A percentile compares a stretch with the other conserved stretches of the same genome.
phyloP scores from a whole-genome alignment of 2,329 filamentous ascomycete species.

The Bipolaris bicolor region DNA sequence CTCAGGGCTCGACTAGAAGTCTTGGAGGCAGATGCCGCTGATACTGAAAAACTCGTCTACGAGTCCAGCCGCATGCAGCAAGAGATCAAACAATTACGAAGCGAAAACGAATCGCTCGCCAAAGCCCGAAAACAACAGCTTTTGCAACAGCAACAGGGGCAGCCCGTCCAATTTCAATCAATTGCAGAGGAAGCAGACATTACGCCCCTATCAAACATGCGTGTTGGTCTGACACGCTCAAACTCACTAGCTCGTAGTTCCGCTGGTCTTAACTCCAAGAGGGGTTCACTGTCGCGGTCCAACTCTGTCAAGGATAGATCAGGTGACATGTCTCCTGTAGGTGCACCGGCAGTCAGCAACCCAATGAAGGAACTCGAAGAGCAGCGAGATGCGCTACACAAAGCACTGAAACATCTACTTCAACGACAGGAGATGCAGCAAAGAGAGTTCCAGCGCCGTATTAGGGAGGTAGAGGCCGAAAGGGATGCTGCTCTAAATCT shows the following conservation, averaged over 20 bases:
- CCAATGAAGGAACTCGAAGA: constrained; percentile 86
- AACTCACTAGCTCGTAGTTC: constrained; percentile 69
- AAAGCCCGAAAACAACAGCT: constrained; percentile 50
- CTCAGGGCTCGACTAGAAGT: constrained; percentile 78
- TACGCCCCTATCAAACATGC: constrained; percentile 37
- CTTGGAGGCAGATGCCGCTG: constrained; percentile 74
- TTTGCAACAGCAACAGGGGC: constrained; percentile 56
- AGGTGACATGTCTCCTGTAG: constrained; percentile 64
- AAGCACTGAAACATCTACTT: constrained; percentile 81
- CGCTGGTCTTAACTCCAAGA: constrained; percentile 48
- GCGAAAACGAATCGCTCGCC: constrained; percentile 66
- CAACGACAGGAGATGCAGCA: constrained; percentile 85
- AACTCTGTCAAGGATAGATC: constrained; percentile 51
- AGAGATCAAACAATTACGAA: constrained; percentile 67
- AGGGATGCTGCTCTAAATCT: constrained; percentile 73
- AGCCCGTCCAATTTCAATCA: constrained; percentile 61
- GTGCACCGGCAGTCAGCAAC: constrained; percentile 35
- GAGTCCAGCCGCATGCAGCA: constrained; percentile 87
- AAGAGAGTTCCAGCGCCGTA: constrained; percentile 80
- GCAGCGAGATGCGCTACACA: constrained; percentile 90
- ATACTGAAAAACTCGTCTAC: constrained; percentile 75
- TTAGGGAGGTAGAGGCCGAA: constrained; percentile 77
- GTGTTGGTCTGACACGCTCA: constrained; percentile 66
- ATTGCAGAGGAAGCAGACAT: constrained; percentile 65
- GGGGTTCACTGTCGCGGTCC: constrained; percentile 59